A percentile compares a stretch with the other conserved stretches of the same genome.
phyloP scores from a whole-genome alignment of 2,329 filamentous ascomycete genomes.

The Pseudopithomyces chartarum region DNA sequence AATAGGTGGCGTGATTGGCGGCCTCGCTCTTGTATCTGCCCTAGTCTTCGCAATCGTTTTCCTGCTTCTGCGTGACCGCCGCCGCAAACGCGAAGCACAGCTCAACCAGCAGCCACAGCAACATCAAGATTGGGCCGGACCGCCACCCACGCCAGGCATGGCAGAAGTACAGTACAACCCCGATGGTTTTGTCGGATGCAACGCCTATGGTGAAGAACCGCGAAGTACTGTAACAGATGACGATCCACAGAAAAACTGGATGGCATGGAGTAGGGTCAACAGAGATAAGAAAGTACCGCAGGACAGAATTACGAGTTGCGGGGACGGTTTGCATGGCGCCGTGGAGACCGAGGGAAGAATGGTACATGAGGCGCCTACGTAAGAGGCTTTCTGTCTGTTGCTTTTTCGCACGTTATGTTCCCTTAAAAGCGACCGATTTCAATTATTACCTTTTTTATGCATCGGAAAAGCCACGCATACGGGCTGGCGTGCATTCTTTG shows the following conservation, averaged over 20 bases:
- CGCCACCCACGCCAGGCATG: conserved; percentile 14
- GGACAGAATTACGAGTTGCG: conserved; percentile 2
- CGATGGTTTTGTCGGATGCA: conserved; percentile 5
- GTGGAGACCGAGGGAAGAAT: conserved; percentile 8
- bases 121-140: conserved; percentile 3
- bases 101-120: background rate
- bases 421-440: too few species aligned
- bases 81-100: conserved; percentile 17
- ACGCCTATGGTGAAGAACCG: conserved; percentile 1
- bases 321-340: conserved; percentile 4
- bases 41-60: conserved; percentile 28
- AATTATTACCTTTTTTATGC: background rate
- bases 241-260: background rate
- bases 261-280: background rate
- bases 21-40: conserved; percentile 29
- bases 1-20: conserved; percentile 40
- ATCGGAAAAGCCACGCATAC: conserved; percentile 5
- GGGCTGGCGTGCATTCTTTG: conserved; percentile 3
- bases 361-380: conserved; percentile 12
- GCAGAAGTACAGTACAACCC: conserved; percentile 16
- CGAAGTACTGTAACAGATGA: background rate
- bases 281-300: conserved; percentile 2
- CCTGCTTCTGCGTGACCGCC: conserved; percentile 24
- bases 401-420: background rate
- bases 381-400: background rate